Percentiles rank a stretch among this genome's conserved stretches.
Conservation (phyloP, 495 filamentous ascomycete species). For the Podospora tetraspora region DNA sequence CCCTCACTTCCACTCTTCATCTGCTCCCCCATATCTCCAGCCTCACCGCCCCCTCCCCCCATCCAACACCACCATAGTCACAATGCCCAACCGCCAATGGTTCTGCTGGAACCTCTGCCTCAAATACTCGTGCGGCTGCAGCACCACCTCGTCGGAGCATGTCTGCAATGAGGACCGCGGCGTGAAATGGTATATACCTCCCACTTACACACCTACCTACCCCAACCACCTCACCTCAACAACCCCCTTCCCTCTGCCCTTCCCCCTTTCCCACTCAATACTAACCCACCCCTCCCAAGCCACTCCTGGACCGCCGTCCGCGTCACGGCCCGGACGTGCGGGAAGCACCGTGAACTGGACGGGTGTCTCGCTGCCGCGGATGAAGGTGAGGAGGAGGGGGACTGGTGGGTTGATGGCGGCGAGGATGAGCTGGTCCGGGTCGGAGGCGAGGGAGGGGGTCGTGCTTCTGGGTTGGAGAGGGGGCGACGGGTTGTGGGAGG, state of each 20-base stretch:
- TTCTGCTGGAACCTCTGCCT: slow-evolving; percentile 28
- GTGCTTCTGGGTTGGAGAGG: neutral
- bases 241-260: neutral
- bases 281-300: neutral
- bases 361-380: neutral
- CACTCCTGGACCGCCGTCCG: neutral
- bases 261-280: neutral
- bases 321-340: neutral
- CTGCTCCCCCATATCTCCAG: neutral
- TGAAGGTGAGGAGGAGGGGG: neutral
- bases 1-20: neutral
- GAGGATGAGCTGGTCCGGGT: neutral
- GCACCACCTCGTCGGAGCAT: slow-evolving; percentile 16
- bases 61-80: neutral
- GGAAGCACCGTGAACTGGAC: neutral
- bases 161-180: slow-evolving; percentile 14
- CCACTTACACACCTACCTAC: too few species aligned
- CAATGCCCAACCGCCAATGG: slow-evolving; percentile 16
- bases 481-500: neutral
- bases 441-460: neutral
- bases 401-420: neutral
- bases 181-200: slow-evolving; percentile 11
- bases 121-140: slow-evolving; percentile 25
- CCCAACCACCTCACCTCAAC: too few species aligned
- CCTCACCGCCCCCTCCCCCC: slow-evolving; percentile 1